A percentile compares a stretch with the other conserved stretches of the same genome.
These are phyloP conservation scores for Dryas drummondii DNA, from an alignment of 306 rosid species.

Conservation along the genomic window DNA sequence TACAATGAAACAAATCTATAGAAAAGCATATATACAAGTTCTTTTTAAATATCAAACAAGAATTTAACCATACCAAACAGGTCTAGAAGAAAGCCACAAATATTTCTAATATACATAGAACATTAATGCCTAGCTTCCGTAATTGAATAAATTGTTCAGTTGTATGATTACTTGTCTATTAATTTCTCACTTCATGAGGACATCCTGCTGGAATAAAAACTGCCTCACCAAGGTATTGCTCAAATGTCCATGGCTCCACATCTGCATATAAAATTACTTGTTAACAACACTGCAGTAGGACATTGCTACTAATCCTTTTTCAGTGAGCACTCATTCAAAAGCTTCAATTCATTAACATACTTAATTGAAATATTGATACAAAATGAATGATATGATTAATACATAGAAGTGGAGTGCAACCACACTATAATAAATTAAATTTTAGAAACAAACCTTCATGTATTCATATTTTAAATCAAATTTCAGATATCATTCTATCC, in stretches of 20 bases:
- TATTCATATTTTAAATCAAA: constrained; percentile 23
- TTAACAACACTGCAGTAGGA: background rate
- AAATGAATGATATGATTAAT: no score
- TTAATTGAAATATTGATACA: no score
- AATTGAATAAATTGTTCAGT: background rate
- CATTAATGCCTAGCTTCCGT: constrained; percentile 12
- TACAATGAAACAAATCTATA: background rate
- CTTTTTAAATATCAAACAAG: constrained; percentile 2
- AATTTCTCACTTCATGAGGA: constrained; percentile 86
- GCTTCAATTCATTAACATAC: no score
- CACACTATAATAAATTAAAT: no score
- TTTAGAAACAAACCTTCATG: no score
- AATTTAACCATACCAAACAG: background rate
- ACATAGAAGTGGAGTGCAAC: no score
- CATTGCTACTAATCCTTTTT: background rate
- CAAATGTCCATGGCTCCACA: constrained; percentile 80
- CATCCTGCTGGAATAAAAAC: constrained; percentile 80
- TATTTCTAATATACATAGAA: constrained; percentile 8
- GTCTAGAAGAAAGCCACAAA: constrained; percentile 9
- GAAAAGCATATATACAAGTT: background rate
- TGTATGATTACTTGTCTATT: constrained; percentile 52
- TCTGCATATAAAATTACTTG: constrained; percentile 34
- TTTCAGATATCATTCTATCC: constrained; percentile 40
- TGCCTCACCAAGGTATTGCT: constrained; percentile 74
- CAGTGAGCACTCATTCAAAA: no score